These are phyloP conservation scores for Xerocomellus dryophilus DNA, from an alignment of 768 basidiomycete species.

Conservation along the genomic window DNA sequence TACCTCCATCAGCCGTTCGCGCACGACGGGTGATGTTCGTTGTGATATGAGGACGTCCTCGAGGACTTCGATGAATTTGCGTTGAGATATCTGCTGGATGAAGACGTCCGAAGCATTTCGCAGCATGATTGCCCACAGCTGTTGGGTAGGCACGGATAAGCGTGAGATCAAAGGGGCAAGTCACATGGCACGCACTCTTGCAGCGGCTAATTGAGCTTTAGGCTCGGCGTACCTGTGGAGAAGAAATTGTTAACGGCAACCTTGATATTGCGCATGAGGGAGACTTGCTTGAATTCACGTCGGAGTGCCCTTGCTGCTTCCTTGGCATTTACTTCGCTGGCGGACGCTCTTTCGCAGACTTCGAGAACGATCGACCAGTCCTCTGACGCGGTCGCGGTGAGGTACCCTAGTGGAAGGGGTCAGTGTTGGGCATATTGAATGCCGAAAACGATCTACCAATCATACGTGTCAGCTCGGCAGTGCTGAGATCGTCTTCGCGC, in stretches of 20 bases:
- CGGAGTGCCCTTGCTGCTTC: conserved; percentile 81
- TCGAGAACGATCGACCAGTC: conserved; percentile 82
- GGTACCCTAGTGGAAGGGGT: conserved; percentile 47
- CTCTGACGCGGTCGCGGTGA: conserved; percentile 76
- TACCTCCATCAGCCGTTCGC: conserved; percentile 76
- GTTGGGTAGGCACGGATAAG: conserved; percentile 1
- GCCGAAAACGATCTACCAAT: conserved; percentile 47
- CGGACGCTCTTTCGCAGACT: conserved; percentile 79
- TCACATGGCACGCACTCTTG: conserved; percentile 49
- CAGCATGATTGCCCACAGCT: conserved; percentile 92
- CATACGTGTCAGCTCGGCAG: conserved; percentile 63
- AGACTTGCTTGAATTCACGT: conserved; percentile 76
- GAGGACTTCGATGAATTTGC: conserved; percentile 76
- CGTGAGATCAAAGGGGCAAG: background rate
- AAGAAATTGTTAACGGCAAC: conserved; percentile 5
- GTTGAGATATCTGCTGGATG: conserved; percentile 62
- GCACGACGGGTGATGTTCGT: conserved; percentile 73
- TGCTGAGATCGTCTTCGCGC: conserved; percentile 43
- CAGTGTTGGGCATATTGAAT: background rate
- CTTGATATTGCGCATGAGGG: background rate
- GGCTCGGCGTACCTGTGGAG: conserved; percentile 66
- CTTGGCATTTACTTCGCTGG: conserved; percentile 69
- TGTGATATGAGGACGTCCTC: conserved; percentile 66
- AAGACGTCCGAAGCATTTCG: conserved; percentile 75
- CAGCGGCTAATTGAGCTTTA: conserved; percentile 70